Percentiles rank a stretch among this genome's conserved stretches.
phyloP scores from a whole-genome alignment of 2,329 filamentous ascomycete genomes.

The Monilinia fructicola region DNA sequence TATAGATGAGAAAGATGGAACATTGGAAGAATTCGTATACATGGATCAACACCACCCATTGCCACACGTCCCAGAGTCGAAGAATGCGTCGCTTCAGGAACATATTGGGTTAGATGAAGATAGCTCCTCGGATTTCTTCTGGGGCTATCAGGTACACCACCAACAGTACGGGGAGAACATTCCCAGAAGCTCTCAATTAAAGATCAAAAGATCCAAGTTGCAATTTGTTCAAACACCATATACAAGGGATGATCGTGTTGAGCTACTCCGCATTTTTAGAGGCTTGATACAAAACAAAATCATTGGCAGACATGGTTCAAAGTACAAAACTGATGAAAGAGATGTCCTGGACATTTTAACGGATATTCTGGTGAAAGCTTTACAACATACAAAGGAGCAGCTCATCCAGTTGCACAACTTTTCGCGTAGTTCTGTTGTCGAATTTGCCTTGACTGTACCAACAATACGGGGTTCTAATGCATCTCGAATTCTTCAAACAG shows the following conservation, averaged over 20 bases:
- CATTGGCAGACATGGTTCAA: slow-evolving; percentile 15
- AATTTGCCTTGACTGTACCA: slow-evolving; percentile 28
- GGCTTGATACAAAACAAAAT: background rate
- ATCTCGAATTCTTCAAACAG: slow-evolving; percentile 25
- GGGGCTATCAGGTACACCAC: background rate
- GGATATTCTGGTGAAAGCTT: slow-evolving; percentile 8
- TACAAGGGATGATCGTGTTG: background rate
- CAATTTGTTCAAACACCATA: background rate
- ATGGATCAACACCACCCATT: background rate
- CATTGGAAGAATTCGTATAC: slow-evolving; percentile 5
- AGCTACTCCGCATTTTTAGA: background rate
- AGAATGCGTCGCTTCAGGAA: background rate
- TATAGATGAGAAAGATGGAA: background rate
- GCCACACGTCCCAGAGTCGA: background rate
- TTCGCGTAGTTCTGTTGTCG: background rate
- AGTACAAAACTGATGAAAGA: background rate
- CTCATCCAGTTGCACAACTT: background rate
- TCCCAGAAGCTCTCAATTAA: background rate
- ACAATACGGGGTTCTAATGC: slow-evolving; percentile 24
- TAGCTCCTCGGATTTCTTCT: slow-evolving; percentile 2
- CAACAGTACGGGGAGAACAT: slow-evolving; percentile 9
- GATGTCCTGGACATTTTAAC: background rate
- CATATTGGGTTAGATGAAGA: background rate
- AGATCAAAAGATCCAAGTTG: slow-evolving; percentile 10
- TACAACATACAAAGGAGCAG: slow-evolving; percentile 13